Evolutionary conservation across 169 alveolate genomes (phyloP).

Genomic region (Babesia bigemina): DNA sequence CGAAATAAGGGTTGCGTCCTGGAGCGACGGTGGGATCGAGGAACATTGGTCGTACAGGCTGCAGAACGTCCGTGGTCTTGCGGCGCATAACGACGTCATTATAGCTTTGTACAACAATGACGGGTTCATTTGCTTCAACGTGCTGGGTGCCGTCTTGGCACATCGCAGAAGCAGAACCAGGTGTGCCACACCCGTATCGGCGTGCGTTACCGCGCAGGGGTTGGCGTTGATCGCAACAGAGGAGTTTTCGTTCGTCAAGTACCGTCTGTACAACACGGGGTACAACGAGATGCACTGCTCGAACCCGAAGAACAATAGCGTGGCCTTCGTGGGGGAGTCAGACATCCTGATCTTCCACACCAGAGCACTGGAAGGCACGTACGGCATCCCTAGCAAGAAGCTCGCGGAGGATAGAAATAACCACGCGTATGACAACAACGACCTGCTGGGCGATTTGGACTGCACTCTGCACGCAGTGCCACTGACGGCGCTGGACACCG

Average conservation of each 20-base stretch:
- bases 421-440: conserved; percentile 37
- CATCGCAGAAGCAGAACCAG: conserved; percentile 14
- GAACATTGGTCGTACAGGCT: conserved; percentile 18
- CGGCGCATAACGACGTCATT: background rate
- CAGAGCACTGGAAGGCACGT: conserved; percentile 20
- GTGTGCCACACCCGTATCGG: background rate
- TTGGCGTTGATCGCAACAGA: conserved; percentile 14
- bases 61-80: conserved; percentile 18
- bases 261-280: conserved; percentile 8
- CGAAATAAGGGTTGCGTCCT: background rate
- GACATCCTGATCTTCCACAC: conserved; percentile 13
- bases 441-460: conserved; percentile 25
- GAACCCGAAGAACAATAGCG: conserved; percentile 2
- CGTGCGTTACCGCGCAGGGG: conserved; percentile 27
- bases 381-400: conserved; percentile 4
- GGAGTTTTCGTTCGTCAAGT: conserved; percentile 5
- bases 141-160: conserved; percentile 6
- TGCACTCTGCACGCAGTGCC: conserved; percentile 16
- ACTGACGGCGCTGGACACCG: conserved; percentile 1
- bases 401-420: conserved; percentile 14
- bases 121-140: conserved; percentile 17
- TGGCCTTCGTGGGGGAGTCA: conserved; percentile 12
- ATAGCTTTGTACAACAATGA: conserved; percentile 19
- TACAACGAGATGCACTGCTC: conserved; percentile 11
- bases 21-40: background rate